A percentile compares a stretch with the other conserved stretches of the same genome.
Evolutionary conservation across 2,329 filamentous ascomycete genomes (phyloP).

Genomic region (Fonsecaea pedrosoi): DNA sequence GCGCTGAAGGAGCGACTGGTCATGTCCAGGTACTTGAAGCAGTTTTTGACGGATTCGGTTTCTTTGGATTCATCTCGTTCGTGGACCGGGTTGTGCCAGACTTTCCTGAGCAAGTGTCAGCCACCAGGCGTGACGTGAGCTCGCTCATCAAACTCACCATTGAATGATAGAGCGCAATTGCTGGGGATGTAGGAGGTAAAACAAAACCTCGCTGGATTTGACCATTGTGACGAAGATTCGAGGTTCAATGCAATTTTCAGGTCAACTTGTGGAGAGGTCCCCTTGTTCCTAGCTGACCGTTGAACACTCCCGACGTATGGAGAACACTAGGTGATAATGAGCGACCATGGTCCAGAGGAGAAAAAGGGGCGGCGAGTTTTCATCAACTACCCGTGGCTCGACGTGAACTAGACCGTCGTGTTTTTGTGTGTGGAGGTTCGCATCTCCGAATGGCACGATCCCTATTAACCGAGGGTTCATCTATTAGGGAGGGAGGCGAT

Average conservation of each 20-base stretch:
- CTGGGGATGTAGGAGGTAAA: constrained; percentile 75
- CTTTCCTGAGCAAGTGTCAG: constrained; percentile 68
- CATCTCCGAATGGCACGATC: constrained; percentile 32
- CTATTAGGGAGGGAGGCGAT: background rate
- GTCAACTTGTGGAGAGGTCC: background rate
- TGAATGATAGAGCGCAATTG: constrained; percentile 84
- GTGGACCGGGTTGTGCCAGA: constrained; percentile 96
- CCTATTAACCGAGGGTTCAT: constrained; percentile 5
- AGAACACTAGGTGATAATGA: constrained; percentile 12
- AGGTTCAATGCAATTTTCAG: constrained; percentile 1
- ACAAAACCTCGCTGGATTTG: constrained; percentile 62
- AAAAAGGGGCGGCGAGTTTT: constrained; percentile 3
- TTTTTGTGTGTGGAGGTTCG: constrained; percentile 21
- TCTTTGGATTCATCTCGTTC: constrained; percentile 79
- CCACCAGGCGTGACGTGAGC: background rate
- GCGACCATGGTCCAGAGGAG: constrained; percentile 12
- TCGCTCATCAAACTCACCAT: constrained; percentile 66
- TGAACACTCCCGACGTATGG: background rate
- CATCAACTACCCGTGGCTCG: constrained; percentile 3
- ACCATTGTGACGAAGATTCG: constrained; percentile 46
- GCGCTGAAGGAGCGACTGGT: constrained; percentile 92
- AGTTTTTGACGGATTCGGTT: constrained; percentile 73
- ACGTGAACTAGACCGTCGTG: constrained; percentile 22
- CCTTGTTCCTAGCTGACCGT: background rate
- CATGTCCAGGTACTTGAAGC: constrained; percentile 83